phyloP scores from a whole-genome alignment of 106 monocot species.

The Allium fistulosum region DNA sequence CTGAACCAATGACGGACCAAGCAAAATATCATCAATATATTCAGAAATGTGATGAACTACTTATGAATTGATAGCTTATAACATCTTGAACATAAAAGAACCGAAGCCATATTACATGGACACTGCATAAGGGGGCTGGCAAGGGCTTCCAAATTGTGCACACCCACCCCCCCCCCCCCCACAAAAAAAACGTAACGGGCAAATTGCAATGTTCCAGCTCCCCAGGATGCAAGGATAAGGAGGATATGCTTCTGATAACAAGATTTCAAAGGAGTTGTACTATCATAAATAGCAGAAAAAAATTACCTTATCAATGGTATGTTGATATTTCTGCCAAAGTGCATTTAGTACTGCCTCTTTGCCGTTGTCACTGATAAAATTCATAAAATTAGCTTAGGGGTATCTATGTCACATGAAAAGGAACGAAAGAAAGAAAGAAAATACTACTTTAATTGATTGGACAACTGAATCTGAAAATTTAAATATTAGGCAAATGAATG shows the following conservation, averaged over 20 bases:
- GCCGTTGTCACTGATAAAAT: conserved; percentile 47
- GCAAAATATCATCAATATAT: no score
- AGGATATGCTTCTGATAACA: not conserved
- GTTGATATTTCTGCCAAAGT: conserved; percentile 89
- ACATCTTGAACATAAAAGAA: no score
- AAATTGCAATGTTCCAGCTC: not conserved
- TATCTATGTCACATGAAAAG: no score
- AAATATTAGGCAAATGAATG: not conserved
- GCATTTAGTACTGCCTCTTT: conserved; percentile 63
- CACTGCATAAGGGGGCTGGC: no score
- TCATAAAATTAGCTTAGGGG: not conserved
- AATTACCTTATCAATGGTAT: conserved; percentile 76
- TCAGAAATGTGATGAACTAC: no score
- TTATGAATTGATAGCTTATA: no score
- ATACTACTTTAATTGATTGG: not conserved
- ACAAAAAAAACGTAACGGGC: not conserved
- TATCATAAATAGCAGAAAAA: not conserved
- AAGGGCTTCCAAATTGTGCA: no score
- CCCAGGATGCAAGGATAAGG: not conserved
- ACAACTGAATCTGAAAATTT: not conserved
- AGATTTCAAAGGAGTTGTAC: not conserved
- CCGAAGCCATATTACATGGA: no score
- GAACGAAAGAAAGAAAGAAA: no score
- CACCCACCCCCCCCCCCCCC: no score
- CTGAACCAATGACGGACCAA: no score